Evolutionary conservation across 2,329 filamentous ascomycete genomes (phyloP).

Genomic region (Colletotrichum caudatum): DNA sequence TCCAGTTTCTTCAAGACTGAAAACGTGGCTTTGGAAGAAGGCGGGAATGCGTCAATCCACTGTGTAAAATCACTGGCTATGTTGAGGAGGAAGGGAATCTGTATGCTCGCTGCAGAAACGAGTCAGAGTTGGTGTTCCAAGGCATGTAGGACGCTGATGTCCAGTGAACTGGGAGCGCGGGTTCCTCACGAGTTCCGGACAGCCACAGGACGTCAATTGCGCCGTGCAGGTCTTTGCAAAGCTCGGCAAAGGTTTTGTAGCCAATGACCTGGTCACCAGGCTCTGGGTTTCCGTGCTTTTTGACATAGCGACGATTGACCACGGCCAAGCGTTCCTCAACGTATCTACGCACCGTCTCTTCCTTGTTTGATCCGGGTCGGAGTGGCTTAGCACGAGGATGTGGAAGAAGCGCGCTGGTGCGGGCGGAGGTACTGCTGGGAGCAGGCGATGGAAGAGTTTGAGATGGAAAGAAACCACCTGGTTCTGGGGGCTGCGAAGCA

Average conservation of each 20-base stretch:
- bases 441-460: slow-evolving; percentile 65
- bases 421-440: slow-evolving; percentile 61
- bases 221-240: slow-evolving; percentile 79
- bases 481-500: slow-evolving; percentile 41
- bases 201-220: slow-evolving; percentile 88
- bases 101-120: slow-evolving; percentile 72
- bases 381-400: slow-evolving; percentile 67
- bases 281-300: slow-evolving; percentile 64
- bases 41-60: slow-evolving; percentile 79
- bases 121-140: slow-evolving; percentile 13
- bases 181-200: slow-evolving; percentile 80
- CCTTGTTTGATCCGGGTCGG: slow-evolving; percentile 68
- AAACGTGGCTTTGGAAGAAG: slow-evolving; percentile 77
- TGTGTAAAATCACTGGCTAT: slow-evolving; percentile 79
- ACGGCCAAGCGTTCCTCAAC: slow-evolving; percentile 65
- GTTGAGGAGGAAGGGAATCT: slow-evolving; percentile 86
- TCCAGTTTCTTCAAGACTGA: slow-evolving; percentile 82
- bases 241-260: slow-evolving; percentile 73
- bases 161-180: not conserved
- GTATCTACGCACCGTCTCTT: slow-evolving; percentile 70
- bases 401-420: slow-evolving; percentile 58
- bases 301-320: slow-evolving; percentile 69
- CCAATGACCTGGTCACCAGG: slow-evolving; percentile 62
- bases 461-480: slow-evolving; percentile 66
- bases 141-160: not conserved